A percentile compares a stretch with the other conserved stretches of the same genome.
Conservation (phyloP, 2,329 filamentous ascomycete genomes). For the Gliomastix tumulicola region DNA sequence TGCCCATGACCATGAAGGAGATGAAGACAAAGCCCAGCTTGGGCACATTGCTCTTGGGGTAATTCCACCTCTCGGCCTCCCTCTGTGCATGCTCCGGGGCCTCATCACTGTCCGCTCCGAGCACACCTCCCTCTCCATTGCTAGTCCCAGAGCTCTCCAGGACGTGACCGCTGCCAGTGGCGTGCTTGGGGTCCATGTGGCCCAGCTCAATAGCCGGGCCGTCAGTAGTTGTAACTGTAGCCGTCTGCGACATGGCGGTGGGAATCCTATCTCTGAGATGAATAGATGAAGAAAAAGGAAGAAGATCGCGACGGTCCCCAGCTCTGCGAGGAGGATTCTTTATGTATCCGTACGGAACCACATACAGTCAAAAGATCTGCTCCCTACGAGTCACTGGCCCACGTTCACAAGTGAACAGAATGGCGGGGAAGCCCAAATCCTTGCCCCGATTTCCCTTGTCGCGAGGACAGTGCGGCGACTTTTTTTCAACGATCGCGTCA, state of each 20-base stretch:
- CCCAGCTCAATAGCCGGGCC: conserved; percentile 5
- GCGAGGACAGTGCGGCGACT: no score
- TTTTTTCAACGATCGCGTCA: no score
- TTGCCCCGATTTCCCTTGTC: no score
- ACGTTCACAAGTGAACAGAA: no score
- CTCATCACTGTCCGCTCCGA: conserved; percentile 1
- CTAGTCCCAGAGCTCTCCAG: neutral
- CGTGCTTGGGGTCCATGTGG: conserved; percentile 3
- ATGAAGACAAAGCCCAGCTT: conserved; percentile 39
- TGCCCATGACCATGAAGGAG: conserved; percentile 52
- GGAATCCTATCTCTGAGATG: no score
- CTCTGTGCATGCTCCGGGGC: conserved; percentile 17
- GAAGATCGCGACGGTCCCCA: no score
- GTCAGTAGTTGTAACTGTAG: conserved; percentile 1
- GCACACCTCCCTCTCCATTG: neutral
- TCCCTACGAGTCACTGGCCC: no score
- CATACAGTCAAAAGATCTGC: no score
- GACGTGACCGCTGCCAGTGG: neutral
- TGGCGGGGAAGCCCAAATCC: no score
- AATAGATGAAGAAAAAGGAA: no score
- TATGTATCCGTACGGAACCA: no score
- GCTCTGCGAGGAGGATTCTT: no score
- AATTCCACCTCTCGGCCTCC: conserved; percentile 25
- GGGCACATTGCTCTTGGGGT: conserved; percentile 20
- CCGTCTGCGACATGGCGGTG: conserved; percentile 6